Evolutionary conservation across 2,329 filamentous ascomycete species (phyloP), one percentile per base, ranked within the genome.

Genomic region (Lithohypha guttulata): DNA sequence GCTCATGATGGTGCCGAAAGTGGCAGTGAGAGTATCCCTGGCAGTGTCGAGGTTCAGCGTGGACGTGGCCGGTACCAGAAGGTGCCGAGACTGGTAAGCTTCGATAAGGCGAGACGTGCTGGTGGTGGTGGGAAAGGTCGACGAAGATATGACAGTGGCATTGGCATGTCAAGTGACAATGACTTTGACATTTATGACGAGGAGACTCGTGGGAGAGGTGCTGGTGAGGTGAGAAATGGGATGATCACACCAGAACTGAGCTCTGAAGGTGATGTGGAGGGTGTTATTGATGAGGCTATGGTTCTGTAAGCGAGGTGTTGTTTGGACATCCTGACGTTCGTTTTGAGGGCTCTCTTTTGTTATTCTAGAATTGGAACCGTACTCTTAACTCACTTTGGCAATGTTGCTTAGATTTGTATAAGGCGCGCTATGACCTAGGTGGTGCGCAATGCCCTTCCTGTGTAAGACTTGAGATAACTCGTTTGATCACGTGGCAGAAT

Each of bases 131-230:
- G 31, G 26, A 30, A 27, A 22, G 19, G 25, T 6, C 30, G 31
- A 27, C 30, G 48, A 36, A 32, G 49, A 7, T 52, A 63, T 19
- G 59, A 66, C 40, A 65, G 59, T 46, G 61, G 59, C 0, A 57
- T 67, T 50, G 60, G 55, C 0, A 58, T 53, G 46, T 41, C 38
- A 58, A 34, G 49, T 57, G 36, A 45, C 26, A 45, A 42, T 30
- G 53, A 56, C n/a, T 55, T 55, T 15, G 57, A 59, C 55, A 55
- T 19, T 7, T 35, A 35, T 26, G 53, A 51, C 18, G 53, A 51
- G 6, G 21, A 42, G 53, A 44, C 37, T 41, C 10, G 8, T 13
- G 31, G 31, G 17, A 2, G 11, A 18, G 35, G 27, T 30, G 20
- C 8, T 6, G 26, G 35, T n/a, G 26, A 39, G 20, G 35, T 30